These are phyloP conservation scores for Apophysomyces trapeziformis DNA, from an alignment of 371 early-diverging fungal genomes.

Conservation along the genomic window DNA sequence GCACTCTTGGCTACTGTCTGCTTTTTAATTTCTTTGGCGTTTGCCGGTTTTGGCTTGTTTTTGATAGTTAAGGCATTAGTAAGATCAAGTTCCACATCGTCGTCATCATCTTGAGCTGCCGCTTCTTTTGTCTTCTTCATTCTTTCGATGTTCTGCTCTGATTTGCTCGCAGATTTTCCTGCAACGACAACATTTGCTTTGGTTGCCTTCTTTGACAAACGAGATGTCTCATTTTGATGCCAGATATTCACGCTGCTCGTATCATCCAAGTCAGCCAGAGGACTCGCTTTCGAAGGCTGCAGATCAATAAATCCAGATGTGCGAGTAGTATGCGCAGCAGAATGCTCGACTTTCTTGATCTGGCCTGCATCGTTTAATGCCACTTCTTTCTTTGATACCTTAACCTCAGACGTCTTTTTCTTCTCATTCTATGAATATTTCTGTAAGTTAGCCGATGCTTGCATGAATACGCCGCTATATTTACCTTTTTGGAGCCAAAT, in stretches of 20 bases:
- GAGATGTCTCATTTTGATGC: constrained; percentile 58
- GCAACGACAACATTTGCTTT: constrained; percentile 56
- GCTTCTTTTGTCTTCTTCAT: constrained; percentile 53
- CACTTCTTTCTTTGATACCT: constrained; percentile 1
- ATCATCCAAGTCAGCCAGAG: constrained; percentile 32
- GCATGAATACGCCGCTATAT: neutral
- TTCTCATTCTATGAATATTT: constrained; percentile 10
- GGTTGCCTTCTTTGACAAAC: constrained; percentile 59
- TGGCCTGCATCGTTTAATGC: constrained; percentile 63
- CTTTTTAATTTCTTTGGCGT: constrained; percentile 26
- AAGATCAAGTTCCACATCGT: constrained; percentile 64
- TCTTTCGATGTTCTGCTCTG: constrained; percentile 63
- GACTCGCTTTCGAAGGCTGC: constrained; percentile 32
- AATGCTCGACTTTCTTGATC: constrained; percentile 61
- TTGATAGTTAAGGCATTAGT: constrained; percentile 47
- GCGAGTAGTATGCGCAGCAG: constrained; percentile 61
- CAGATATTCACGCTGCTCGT: constrained; percentile 62
- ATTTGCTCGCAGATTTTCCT: constrained; percentile 56
- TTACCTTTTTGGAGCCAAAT: constrained; percentile 52
- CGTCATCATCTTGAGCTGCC: constrained; percentile 46
- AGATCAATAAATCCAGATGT: constrained; percentile 59
- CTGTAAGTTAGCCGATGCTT: neutral
- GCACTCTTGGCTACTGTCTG: constrained; percentile 24
- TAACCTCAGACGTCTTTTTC: constrained; percentile 7
- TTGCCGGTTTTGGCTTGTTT: neutral